Base-by-base conservation (phyloP, 2,329 filamentous ascomycete species). In the Talaromyces sp. region DNA sequence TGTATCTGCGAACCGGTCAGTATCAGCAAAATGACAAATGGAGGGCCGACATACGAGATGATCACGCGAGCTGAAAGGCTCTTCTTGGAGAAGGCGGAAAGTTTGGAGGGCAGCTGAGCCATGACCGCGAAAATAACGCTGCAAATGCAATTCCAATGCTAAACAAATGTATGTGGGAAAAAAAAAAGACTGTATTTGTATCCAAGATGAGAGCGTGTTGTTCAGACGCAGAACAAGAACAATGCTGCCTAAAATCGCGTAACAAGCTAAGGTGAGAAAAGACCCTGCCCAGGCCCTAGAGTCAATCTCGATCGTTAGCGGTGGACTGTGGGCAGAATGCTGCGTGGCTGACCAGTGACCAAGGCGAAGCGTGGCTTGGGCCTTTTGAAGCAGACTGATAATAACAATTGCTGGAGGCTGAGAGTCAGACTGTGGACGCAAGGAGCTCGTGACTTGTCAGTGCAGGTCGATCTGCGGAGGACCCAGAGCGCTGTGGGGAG, bases 21-120 rank as follows among this genome's bases (percentile, higher is more conserved):
- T 32, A 35, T 27, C 27, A 41, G 6, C 56, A 41, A 50, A 57
- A 52, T 12, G 11, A 2, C 43, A 21, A 6, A 27, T 8, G 21
- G 50, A 56, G 35, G 43, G 26, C 61, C 51, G 57, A 75, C 79
- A 68, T 67, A 83, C 80, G 81, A 83, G 66, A 83, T 76, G 56
- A 83, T 73, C 63, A 83, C 75, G 61, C 76, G 79, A 66, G 79
- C 77, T 54, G 75, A 74, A 52, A 83, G 73, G 35, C 75, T 76
- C 68, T 80, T 80, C 71, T 81, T 83, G 21, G 80, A 81, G 71
- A 83, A 83, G 6, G 17, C 48, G 50, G 80, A 80, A 64, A 83
- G 72, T 66, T 80, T 81, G 46, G 65, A 62, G 21, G 73, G 73
- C 58, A 75, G 65, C 50, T 66, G 66, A 58, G 67, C 67, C 70